Percentiles rank a stretch among this genome's conserved stretches.
Conservation (phyloP, 257 asterid genomes). For the Ophiorrhiza pumila region DNA sequence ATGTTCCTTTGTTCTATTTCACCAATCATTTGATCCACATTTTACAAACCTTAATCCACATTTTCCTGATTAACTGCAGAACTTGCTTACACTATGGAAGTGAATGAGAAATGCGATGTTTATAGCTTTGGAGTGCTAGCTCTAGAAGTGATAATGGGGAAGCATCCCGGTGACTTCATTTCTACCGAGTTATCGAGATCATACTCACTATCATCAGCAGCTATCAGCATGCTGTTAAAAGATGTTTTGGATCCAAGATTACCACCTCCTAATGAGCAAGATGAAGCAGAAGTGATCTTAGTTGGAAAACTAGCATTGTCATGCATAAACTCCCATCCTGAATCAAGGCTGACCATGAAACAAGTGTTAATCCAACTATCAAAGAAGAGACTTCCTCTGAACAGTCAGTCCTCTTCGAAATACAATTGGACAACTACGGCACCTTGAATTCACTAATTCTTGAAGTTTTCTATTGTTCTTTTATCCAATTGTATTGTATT, state of each 20-base stretch:
- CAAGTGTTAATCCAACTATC: constrained; percentile 16
- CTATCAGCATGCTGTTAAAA: neutral
- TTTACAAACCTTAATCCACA: too few relatives aligned
- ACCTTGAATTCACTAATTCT: neutral
- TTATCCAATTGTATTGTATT: neutral
- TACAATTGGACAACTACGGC: neutral
- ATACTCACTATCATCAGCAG: neutral
- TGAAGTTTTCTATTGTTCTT: neutral
- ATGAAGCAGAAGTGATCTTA: constrained; percentile 19
- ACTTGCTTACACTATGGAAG: constrained; percentile 37
- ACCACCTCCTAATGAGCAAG: constrained; percentile 22
- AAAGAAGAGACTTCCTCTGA: neutral
- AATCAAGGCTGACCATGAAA: constrained; percentile 27
- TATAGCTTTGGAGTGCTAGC: constrained; percentile 34
- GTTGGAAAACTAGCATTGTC: constrained; percentile 20
- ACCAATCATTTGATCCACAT: too few relatives aligned
- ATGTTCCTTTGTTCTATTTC: neutral
- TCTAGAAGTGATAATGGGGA: constrained; percentile 35
- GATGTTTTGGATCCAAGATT: constrained; percentile 26
- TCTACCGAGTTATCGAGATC: neutral
- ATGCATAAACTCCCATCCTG: constrained; percentile 23
- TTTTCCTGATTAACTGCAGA: constrained; percentile 18
- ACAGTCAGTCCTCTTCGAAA: neutral
- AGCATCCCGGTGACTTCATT: constrained; percentile 34
- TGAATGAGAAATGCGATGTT: constrained; percentile 33